These are phyloP conservation scores for Byssochlamys sp. DNA, from an alignment of 2,329 filamentous ascomycete genomes.

Conservation along the genomic window DNA sequence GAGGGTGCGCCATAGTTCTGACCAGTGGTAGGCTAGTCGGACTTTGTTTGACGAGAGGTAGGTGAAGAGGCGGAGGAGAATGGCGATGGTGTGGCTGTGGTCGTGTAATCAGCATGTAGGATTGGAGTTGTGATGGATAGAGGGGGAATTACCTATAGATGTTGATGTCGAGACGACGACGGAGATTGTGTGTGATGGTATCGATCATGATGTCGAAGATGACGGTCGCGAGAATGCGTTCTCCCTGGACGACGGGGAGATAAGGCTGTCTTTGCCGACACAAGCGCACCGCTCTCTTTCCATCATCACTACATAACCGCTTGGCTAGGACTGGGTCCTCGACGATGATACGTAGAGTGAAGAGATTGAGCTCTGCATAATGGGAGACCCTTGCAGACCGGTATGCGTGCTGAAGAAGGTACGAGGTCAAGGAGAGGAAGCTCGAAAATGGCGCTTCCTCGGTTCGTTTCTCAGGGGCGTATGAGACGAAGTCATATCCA, in stretches of 20 bases:
- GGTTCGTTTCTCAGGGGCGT: slow-evolving; percentile 50
- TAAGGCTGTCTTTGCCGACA: slow-evolving; percentile 84
- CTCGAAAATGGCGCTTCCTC: slow-evolving; percentile 66
- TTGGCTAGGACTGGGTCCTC: slow-evolving; percentile 79
- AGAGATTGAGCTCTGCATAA: slow-evolving; percentile 76
- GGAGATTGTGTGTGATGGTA: slow-evolving; percentile 86
- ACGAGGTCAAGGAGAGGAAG: slow-evolving; percentile 82
- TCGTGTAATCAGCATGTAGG: background rate
- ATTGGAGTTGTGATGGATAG: background rate
- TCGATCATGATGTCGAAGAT: slow-evolving; percentile 83
- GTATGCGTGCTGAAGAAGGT: slow-evolving; percentile 86
- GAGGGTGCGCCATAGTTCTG: slow-evolving; percentile 82
- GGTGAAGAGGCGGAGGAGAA: slow-evolving; percentile 72
- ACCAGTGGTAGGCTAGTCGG: slow-evolving; percentile 83
- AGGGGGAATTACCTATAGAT: slow-evolving; percentile 55
- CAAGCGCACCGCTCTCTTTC: slow-evolving; percentile 63
- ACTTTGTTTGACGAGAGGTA: slow-evolving; percentile 74
- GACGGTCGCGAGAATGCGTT: slow-evolving; percentile 63
- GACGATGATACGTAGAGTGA: slow-evolving; percentile 74
- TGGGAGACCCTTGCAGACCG: slow-evolving; percentile 66
- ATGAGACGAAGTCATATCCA: slow-evolving; percentile 68
- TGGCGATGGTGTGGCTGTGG: slow-evolving; percentile 59
- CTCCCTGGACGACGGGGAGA: slow-evolving; percentile 62
- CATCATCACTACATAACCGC: slow-evolving; percentile 70
- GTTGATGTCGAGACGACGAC: slow-evolving; percentile 70